Conservation (phyloP, 768 basidiomycete species). For the Termitomyces titanicus region DNA sequence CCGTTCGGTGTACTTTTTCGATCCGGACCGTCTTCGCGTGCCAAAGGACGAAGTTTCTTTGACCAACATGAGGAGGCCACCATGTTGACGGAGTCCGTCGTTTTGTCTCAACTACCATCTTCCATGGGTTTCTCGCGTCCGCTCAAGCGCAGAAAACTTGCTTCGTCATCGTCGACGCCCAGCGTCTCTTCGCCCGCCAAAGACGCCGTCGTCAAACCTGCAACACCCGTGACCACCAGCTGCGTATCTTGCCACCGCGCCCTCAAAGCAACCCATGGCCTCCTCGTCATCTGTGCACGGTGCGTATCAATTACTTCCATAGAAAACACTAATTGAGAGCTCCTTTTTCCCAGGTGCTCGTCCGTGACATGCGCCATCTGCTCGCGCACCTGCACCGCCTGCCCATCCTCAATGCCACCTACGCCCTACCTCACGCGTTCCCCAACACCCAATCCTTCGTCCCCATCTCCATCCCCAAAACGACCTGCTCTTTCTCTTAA, state of each 20-base stretch:
- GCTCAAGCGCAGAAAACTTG: slow-evolving; percentile 26
- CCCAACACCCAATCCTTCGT: slow-evolving; percentile 25
- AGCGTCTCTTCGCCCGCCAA: neutral
- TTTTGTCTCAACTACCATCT: neutral
- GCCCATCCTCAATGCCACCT: slow-evolving; percentile 29
- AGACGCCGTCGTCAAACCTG: neutral
- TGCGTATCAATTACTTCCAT: neutral
- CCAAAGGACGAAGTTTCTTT: neutral
- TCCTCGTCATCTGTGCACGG: slow-evolving; percentile 24
- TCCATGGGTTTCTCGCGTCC: slow-evolving; percentile 20
- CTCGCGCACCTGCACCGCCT: slow-evolving; percentile 40
- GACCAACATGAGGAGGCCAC: slow-evolving; percentile 11
- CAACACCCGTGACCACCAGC: slow-evolving; percentile 1
- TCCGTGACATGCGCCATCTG: slow-evolving; percentile 40
- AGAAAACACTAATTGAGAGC: neutral
- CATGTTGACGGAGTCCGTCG: slow-evolving; percentile 1
- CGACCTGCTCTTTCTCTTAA: slow-evolving; percentile 26
- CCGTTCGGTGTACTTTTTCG: slow-evolving; percentile 51
- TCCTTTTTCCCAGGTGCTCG: slow-evolving; percentile 29
- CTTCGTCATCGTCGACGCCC: neutral
- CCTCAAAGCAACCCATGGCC: slow-evolving; percentile 16
- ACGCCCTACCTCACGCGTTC: slow-evolving; percentile 38
- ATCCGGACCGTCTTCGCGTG: neutral
- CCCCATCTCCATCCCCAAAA: slow-evolving; percentile 25
- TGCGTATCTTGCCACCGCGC: slow-evolving; percentile 28